Conservation (phyloP, 2,329 filamentous ascomycete species). For the Colletotrichum spinosum region DNA sequence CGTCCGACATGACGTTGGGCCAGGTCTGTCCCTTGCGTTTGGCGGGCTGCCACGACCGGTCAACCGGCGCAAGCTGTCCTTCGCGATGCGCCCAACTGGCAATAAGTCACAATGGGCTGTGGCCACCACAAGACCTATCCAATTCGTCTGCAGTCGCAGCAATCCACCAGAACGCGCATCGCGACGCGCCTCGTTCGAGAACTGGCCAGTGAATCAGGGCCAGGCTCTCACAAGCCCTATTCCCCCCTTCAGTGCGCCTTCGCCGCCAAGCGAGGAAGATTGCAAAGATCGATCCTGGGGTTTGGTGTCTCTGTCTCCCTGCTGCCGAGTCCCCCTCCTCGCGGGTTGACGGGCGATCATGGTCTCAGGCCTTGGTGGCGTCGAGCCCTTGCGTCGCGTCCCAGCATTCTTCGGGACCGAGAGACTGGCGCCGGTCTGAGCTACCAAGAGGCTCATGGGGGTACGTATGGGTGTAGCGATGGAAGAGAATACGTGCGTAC, state of each 20-base stretch:
- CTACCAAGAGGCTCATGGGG: constrained; percentile 3
- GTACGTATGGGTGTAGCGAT: background rate
- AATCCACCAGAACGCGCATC: too few relatives aligned
- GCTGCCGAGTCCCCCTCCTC: background rate
- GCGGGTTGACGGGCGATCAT: constrained; percentile 27
- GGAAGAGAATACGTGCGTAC: background rate
- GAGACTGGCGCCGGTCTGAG: constrained; percentile 6
- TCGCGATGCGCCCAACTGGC: background rate
- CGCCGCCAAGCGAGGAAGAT: constrained; percentile 13
- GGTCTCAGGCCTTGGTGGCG: constrained; percentile 26
- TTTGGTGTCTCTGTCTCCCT: constrained; percentile 11
- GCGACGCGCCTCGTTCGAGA: too few relatives aligned
- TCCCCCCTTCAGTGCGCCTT: constrained; percentile 17
- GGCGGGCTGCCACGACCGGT: constrained; percentile 2
- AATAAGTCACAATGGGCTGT: background rate
- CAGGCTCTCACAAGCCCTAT: too few relatives aligned
- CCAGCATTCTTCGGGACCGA: constrained; percentile 13
- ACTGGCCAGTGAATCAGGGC: too few relatives aligned
- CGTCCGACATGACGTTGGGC: constrained; percentile 28
- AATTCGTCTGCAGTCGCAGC: too few relatives aligned
- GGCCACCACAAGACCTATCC: too few relatives aligned
- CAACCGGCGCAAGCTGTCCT: background rate
- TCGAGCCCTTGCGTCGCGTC: constrained; percentile 22
- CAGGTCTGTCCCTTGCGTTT: background rate
- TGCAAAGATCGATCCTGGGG: constrained; percentile 20